A percentile compares a stretch with the other conserved stretches of the same genome.
These are phyloP conservation scores for Penicillium daleae DNA, from an alignment of 495 filamentous ascomycete genomes.

Conservation along the genomic window DNA sequence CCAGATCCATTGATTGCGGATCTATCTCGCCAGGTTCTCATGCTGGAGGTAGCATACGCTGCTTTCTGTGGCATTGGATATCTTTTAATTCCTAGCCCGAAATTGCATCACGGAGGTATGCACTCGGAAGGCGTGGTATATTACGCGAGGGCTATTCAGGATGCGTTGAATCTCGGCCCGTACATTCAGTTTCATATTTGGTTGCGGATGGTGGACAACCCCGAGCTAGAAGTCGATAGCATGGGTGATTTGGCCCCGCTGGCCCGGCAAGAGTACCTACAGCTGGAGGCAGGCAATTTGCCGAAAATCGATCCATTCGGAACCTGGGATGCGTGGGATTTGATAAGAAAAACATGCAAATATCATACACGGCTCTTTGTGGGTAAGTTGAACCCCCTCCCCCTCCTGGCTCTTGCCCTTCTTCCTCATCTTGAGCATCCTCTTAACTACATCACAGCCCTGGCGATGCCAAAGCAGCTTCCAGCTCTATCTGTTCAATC, in stretches of 20 bases:
- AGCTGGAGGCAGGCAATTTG: conserved; percentile 32
- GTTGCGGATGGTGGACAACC: conserved; percentile 72
- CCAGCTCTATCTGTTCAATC: conserved; percentile 74
- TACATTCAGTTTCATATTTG: conserved; percentile 82
- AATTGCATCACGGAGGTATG: conserved; percentile 50
- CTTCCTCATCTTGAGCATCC: neutral
- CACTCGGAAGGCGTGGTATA: conserved; percentile 58
- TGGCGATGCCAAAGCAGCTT: conserved; percentile 76
- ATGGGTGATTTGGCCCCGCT: conserved; percentile 62
- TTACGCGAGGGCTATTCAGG: conserved; percentile 84
- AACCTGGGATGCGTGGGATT: conserved; percentile 93
- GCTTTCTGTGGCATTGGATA: conserved; percentile 89
- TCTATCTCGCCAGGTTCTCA: conserved; percentile 85
- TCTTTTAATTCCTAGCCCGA: conserved; percentile 79
- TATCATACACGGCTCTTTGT: conserved; percentile 81
- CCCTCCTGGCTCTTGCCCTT: neutral
- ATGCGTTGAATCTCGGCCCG: conserved; percentile 70
- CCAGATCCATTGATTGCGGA: conserved; percentile 78
- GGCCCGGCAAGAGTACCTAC: conserved; percentile 56
- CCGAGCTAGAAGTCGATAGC: conserved; percentile 56
- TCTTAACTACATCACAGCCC: conserved; percentile 51
- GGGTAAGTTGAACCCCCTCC: conserved; percentile 65
- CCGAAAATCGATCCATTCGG: conserved; percentile 66
- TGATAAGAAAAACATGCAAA: conserved; percentile 82
- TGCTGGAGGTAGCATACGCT: conserved; percentile 89